Evolutionary conservation across 495 filamentous ascomycete genomes (phyloP), one percentile per base, ranked within the genome.

Genomic region (Penicillium nucicola): DNA sequence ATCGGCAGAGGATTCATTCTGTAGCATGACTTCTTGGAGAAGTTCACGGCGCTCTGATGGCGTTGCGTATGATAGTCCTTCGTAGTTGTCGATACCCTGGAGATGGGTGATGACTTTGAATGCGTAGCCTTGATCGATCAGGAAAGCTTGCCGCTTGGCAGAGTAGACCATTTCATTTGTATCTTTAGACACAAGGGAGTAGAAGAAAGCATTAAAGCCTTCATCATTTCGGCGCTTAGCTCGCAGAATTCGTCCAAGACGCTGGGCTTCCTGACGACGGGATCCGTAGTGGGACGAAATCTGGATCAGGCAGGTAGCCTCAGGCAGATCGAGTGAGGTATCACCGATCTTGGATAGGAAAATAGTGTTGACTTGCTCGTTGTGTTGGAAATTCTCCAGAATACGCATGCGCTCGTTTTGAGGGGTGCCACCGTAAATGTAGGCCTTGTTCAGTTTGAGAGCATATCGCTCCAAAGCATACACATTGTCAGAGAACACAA

Each of bases 181-280:
- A 67, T 97, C 93, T 67, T 97, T 97, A 9, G 88, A 93, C 25
- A 99, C 93, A 4, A 99, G 78, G 0, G 89, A 93, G 71, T 99
- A 99, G 73, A 99, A 99, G 73, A 99, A 99, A 0, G 93, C 93
- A 70, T 99, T 99, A 72, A 99, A 99, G 15, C 95, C 95, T 68
- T 97, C 93, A 69, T 99, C 93, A 62, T 97, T 97, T 53, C 95
- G 79, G 28, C 93, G 85, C 68, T 99, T 99, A 17, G 93, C 93
- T 61, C 93, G 82, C 10, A 99, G 85, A 61, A 99, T 99, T 31
- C 93, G 87, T 10, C 93, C 93, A 1, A 99, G 80, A 2, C 93
- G 84, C 63, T 99, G 93, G 0, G 93, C 93, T 67, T 99, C 93
- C 66, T 99, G 93, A 67, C 93, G 87, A 53, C 93, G 91, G 11